phyloP scores from a whole-genome alignment of 768 basidiomycete species.

The Lentinula aciculospora region DNA sequence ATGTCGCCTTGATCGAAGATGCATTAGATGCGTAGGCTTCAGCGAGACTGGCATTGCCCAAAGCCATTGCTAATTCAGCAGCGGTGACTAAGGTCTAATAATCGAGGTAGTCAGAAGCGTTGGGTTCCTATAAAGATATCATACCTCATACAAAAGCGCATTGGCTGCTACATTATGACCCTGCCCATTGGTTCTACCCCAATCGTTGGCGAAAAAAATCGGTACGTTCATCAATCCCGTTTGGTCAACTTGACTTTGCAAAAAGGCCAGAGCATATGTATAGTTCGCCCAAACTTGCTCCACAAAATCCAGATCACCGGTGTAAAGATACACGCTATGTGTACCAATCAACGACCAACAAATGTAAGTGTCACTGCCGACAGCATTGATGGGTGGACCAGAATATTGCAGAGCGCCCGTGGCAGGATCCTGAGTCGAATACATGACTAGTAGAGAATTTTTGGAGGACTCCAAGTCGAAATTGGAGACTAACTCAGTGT shows the following conservation, averaged over 20 bases:
- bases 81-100: constrained; percentile 27
- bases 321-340: constrained; percentile 38
- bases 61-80: constrained; percentile 26
- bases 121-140: constrained; percentile 8
- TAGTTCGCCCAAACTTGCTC: constrained; percentile 32
- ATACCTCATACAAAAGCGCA: constrained; percentile 37
- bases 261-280: constrained; percentile 21
- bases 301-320: constrained; percentile 41
- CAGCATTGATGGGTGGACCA: constrained; percentile 30
- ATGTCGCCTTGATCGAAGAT: constrained; percentile 31
- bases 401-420: constrained; percentile 44
- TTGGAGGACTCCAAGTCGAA: constrained; percentile 32
- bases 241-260: constrained; percentile 35
- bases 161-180: constrained; percentile 36
- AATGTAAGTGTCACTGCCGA: constrained; percentile 39
- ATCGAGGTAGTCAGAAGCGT: background rate
- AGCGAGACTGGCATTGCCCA: constrained; percentile 20
- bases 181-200: constrained; percentile 40
- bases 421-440: constrained; percentile 35
- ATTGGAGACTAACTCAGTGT: constrained; percentile 28
- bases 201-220: constrained; percentile 37
- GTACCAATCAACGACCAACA: constrained; percentile 43
- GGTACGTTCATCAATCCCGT: constrained; percentile 36
- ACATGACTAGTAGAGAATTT: constrained; percentile 45
- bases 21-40: constrained; percentile 25